These are phyloP conservation scores for Aureobasidium sp. DNA, from an alignment of 2,329 filamentous ascomycete species.

Conservation along the genomic window DNA sequence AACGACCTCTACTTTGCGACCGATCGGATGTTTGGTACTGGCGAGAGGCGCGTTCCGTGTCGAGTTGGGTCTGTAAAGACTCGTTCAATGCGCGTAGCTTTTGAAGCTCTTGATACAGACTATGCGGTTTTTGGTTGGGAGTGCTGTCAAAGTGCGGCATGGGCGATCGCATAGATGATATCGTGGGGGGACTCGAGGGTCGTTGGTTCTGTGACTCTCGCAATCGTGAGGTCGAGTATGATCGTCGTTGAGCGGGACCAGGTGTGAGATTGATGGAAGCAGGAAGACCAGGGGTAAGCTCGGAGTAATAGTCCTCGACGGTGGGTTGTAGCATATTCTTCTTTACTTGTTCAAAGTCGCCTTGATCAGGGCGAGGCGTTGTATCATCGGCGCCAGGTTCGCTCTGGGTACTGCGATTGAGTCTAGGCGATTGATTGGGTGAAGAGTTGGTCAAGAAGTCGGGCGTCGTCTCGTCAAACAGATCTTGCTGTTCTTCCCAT, in stretches of 20 bases:
- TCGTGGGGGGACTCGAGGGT: slow-evolving; percentile 21
- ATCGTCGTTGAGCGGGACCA: slow-evolving; percentile 10
- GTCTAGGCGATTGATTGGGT: not conserved
- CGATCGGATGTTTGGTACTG: not conserved
- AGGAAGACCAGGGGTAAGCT: slow-evolving; percentile 23
- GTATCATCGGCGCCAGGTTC: not conserved
- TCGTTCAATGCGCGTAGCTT: slow-evolving; percentile 15
- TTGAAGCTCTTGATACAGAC: slow-evolving; percentile 15
- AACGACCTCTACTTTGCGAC: slow-evolving; percentile 12
- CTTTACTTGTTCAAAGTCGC: slow-evolving; percentile 10
- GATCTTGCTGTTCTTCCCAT: not conserved
- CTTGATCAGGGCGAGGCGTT: slow-evolving; percentile 19
- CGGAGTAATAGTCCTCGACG: slow-evolving; percentile 27
- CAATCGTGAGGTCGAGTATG: slow-evolving; percentile 1
- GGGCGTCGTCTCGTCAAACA: not conserved
- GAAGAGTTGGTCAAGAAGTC: slow-evolving; percentile 15
- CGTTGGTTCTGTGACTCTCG: slow-evolving; percentile 12
- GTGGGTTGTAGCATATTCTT: slow-evolving; percentile 25
- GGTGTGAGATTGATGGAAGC: slow-evolving; percentile 8
- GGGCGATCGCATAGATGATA: slow-evolving; percentile 22
- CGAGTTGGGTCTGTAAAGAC: slow-evolving; percentile 15
- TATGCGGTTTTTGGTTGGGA: slow-evolving; percentile 6
- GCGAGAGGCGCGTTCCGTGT: not conserved
- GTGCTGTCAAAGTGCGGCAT: slow-evolving; percentile 7
- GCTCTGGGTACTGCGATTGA: not conserved